Conservation (phyloP, 78 protist species). For the Goniomonas avonlea region DNA sequence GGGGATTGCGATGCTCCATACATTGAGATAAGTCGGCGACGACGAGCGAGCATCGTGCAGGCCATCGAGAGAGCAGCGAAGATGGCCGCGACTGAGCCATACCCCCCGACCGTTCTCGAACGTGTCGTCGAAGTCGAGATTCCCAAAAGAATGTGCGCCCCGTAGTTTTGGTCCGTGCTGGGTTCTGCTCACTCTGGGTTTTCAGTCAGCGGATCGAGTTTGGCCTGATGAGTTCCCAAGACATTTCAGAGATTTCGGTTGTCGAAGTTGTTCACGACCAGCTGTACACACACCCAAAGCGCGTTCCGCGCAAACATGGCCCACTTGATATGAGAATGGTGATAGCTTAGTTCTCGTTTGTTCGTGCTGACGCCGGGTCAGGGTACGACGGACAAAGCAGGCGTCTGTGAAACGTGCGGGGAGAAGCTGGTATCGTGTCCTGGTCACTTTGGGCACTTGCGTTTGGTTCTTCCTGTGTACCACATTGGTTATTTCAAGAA, state of each 20-base stretch:
- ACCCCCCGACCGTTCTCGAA: too few species aligned
- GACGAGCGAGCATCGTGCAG: too few species aligned
- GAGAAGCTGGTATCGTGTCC: constrained; percentile 56
- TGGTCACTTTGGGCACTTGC: constrained; percentile 92
- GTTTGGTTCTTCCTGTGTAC: constrained; percentile 90
- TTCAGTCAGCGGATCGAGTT: constrained; percentile 1
- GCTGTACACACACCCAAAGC: not conserved
- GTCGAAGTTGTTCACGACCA: not conserved
- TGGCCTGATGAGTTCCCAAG: not conserved
- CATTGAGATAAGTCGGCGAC: too few species aligned
- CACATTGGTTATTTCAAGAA: constrained; percentile 67
- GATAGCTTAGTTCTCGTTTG: not conserved
- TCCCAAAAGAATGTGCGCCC: too few species aligned
- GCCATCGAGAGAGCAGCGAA: too few species aligned
- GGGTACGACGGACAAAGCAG: constrained; percentile 45
- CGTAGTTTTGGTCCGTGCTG: too few species aligned
- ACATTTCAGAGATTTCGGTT: not conserved
- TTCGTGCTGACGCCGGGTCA: not conserved
- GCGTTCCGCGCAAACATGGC: constrained; percentile 19
- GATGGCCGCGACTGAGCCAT: too few species aligned
- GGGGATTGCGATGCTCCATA: too few species aligned
- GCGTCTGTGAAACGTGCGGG: constrained; percentile 62
- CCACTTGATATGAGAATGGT: constrained; percentile 11
- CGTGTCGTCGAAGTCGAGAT: too few species aligned
- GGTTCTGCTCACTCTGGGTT: too few species aligned